Base-by-base conservation (phyloP, 257 asterid genomes). In the Nicotiana undulata region DNA sequence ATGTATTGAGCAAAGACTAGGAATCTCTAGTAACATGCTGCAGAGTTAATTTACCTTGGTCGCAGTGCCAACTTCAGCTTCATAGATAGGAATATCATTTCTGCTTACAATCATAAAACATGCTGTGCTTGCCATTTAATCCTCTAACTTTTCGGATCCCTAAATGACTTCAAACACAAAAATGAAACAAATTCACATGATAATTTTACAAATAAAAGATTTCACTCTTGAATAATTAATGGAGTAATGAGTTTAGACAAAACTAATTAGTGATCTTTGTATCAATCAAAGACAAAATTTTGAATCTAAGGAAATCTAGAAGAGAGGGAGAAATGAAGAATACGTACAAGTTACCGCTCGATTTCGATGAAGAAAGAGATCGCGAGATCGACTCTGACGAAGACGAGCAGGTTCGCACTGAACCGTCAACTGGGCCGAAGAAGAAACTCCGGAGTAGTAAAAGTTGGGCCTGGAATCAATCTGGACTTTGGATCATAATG, bases 31-130 rank as follows among this genome's bases (percentile, higher is more conserved):
- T 37, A 37, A 37, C 46, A 37, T 7, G 10, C 46, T 37, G 46
- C 46, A 37, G 46, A 37, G 46, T 37, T 37, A 37, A 6, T 85
- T 4, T 86, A 96, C 99, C 85, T 95, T 91, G 56, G 99, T 97
- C 22, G 92, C 95, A 49, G 97, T 89, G 67, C 99, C 98, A 75
- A 96, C 99, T 94, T 96, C 98, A 79, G 97, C 97, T 91, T 96
- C 98, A 81, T 95, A 95, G 86, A 95, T 95, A 65, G 97, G 99
- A 67, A 95, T 95, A 85, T 95, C 99, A 63, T 91, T 91, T 83
- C 88, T 91, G 88, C 98, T 95, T 37, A 95, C 97, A 49, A 95
- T 95, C 94, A 95, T 90, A 77, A 95, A 95, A 77, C 99, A 95
- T 59, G 98, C 97, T 20, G 98, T 95, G 82, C 88, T 95, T 32